phyloP scores from a whole-genome alignment of 805 yeast species.

The Pichia thaimueangensis region DNA sequence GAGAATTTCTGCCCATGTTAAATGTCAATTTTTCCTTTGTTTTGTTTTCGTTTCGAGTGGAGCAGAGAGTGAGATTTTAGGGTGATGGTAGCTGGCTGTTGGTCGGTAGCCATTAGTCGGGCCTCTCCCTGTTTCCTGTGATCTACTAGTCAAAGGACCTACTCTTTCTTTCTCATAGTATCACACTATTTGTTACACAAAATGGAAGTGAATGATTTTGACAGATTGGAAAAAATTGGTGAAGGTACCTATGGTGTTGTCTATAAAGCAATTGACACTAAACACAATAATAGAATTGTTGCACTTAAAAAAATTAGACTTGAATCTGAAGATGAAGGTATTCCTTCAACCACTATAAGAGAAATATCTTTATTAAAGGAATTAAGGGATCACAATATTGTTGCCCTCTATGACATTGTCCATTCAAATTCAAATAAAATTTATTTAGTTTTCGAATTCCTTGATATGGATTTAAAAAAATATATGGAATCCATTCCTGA shows the following conservation, averaged over 20 bases:
- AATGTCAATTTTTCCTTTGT: too few species aligned
- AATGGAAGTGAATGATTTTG: conserved; percentile 81
- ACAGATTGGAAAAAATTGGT: conserved; percentile 92
- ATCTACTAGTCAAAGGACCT: too few species aligned
- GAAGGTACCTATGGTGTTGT: conserved; percentile 99
- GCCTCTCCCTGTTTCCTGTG: too few species aligned
- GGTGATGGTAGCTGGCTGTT: too few species aligned
- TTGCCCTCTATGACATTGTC: conserved; percentile 84
- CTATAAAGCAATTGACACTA: conserved; percentile 86
- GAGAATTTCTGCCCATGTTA: too few species aligned
- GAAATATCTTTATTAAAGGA: conserved; percentile 94
- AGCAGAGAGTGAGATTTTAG: too few species aligned
- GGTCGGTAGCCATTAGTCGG: too few species aligned
- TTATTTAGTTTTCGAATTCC: conserved; percentile 86
- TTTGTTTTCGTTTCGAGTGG: too few species aligned
- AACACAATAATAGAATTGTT: conserved; percentile 87
- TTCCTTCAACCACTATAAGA: conserved; percentile 95
- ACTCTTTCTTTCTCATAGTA: too few species aligned
- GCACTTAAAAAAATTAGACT: conserved; percentile 92
- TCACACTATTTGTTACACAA: too few species aligned
- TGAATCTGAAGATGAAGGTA: conserved; percentile 97
- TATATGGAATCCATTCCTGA: conserved; percentile 95
- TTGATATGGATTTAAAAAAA: conserved; percentile 91
- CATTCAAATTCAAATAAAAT: conserved; percentile 91
- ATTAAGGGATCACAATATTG: conserved; percentile 88